These are phyloP conservation scores for Brachypodium distachyon DNA, from an alignment of 202 grass and related monocot species.

Conservation along the genomic window DNA sequence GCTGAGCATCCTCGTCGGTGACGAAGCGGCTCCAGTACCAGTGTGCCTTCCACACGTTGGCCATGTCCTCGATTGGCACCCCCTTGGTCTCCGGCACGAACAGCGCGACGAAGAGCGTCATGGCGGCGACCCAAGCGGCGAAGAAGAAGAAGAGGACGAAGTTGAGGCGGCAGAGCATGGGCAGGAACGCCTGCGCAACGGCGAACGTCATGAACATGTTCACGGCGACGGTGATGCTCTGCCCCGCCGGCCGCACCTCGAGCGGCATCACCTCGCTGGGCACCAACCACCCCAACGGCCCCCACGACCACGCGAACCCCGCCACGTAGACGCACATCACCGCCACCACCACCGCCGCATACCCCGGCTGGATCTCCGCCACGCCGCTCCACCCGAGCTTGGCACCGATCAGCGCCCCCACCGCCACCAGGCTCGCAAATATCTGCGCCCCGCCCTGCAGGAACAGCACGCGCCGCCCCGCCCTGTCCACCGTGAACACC, in stretches of 20 bases:
- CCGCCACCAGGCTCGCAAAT: slow-evolving; percentile 23
- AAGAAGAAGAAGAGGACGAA: too few relatives aligned
- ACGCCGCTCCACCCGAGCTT: slow-evolving; percentile 22
- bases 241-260: slow-evolving; percentile 69
- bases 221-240: slow-evolving; percentile 66
- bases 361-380: background rate
- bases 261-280: slow-evolving; percentile 71
- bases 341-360: background rate
- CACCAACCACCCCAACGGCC: slow-evolving; percentile 64
- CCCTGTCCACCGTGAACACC: slow-evolving; percentile 44
- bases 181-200: too few relatives aligned
- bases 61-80: too few relatives aligned
- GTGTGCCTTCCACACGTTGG: too few relatives aligned
- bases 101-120: too few relatives aligned
- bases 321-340: slow-evolving; percentile 13
- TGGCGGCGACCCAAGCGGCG: too few relatives aligned
- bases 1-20: too few relatives aligned
- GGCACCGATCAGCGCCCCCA: slow-evolving; percentile 34
- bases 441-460: slow-evolving; percentile 59
- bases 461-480: slow-evolving; percentile 38
- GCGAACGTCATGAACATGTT: slow-evolving; percentile 42
- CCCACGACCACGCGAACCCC: slow-evolving; percentile 61
- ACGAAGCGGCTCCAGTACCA: too few relatives aligned
- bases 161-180: too few relatives aligned
- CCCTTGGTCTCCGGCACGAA: too few relatives aligned